Base-by-base conservation (phyloP, 352 stramenopile genomes). In the Peronospora destructor region DNA sequence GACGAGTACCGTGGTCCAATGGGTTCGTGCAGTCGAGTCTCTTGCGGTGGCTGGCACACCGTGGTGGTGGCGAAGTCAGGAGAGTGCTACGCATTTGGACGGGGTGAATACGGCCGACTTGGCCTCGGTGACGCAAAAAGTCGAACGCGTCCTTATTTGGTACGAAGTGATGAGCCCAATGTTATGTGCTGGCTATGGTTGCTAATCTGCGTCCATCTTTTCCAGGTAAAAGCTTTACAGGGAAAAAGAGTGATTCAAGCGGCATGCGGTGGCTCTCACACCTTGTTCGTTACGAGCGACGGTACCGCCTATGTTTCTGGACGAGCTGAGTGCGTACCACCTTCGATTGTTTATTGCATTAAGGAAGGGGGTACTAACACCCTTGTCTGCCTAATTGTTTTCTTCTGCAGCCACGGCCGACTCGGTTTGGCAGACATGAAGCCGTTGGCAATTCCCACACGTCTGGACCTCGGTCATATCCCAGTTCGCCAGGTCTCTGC, bases 261-360 rank as follows among this genome's bases (percentile, higher is more conserved):
- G 26, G 76, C 81, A 9, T 87, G 76, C n/a, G 81, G 81, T 41
- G 73, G 73, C 9, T 84, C 73, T 51, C 87, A 96, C 75, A 94
- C 85, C 32, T 61, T 94, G 32, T 93, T 95, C 36, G 68, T 96
- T 28, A 93, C 83, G 16, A 76, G 71, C 35, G 79, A 96, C 21
- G 87, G 87, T 25, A 59, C 86, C 36, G 82, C 84, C 11, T 95
- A 82, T 56, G 90, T 83, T 57, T 81, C 75, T 37, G 87, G 88
- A 37, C 64, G 76, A 40, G 68, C 85, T 19, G 85, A 96, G 80
- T 95, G 80, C 56, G 87, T 38, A 41, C 10, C 7, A 36, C 19
- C 12, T 7, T 17, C 34, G 11, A 6, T 29, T 35, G 19, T 6
- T 13, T 14, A 26, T 46, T 40, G 23, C 17, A 35, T 28, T 33